Evolutionary conservation across 257 asterid genomes (phyloP).

Genomic region (Catharanthus roseus): DNA sequence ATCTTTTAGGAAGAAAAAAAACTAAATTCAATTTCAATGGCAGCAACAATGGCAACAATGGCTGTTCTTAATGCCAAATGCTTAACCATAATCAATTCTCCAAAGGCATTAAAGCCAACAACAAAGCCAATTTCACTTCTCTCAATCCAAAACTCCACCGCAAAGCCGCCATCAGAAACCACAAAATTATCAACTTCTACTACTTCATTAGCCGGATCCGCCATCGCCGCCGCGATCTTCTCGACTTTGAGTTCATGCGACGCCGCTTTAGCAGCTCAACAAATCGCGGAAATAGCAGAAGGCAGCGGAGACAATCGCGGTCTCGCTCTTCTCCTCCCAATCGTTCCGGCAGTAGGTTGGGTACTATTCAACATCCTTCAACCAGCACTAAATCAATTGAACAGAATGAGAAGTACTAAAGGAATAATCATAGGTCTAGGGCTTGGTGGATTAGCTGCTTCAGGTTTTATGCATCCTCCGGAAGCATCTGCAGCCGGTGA

Average conservation of each 20-base stretch:
- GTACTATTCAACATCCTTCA: conserved; percentile 84
- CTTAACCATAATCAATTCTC: conserved; percentile 25
- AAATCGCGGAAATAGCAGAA: conserved; percentile 77
- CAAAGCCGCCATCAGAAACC: conserved; percentile 1
- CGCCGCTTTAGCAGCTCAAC: conserved; percentile 88
- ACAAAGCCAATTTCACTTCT: conserved; percentile 32
- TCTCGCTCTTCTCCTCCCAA: conserved; percentile 57
- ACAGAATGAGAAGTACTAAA: conserved; percentile 60
- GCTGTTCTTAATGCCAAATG: conserved; percentile 58
- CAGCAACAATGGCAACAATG: conserved; percentile 70
- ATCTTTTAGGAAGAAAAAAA: no score
- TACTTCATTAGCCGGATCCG: conserved; percentile 31
- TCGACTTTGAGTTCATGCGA: conserved; percentile 55
- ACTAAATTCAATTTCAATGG: conserved; percentile 38
- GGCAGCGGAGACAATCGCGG: conserved; percentile 92
- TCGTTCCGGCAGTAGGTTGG: conserved; percentile 82
- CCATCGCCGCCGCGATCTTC: conserved; percentile 74
- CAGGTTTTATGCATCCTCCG: conserved; percentile 43
- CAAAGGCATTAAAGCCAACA: conserved; percentile 25
- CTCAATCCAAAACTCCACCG: conserved; percentile 37
- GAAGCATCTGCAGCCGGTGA: conserved; percentile 55
- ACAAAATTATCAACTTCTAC: conserved; percentile 21
- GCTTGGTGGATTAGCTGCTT: conserved; percentile 53
- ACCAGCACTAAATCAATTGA: conserved; percentile 82
- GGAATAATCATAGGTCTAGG: conserved; percentile 70